Base-by-base conservation (phyloP, 805 yeast genomes). In the Maudiozyma bulderi region DNA sequence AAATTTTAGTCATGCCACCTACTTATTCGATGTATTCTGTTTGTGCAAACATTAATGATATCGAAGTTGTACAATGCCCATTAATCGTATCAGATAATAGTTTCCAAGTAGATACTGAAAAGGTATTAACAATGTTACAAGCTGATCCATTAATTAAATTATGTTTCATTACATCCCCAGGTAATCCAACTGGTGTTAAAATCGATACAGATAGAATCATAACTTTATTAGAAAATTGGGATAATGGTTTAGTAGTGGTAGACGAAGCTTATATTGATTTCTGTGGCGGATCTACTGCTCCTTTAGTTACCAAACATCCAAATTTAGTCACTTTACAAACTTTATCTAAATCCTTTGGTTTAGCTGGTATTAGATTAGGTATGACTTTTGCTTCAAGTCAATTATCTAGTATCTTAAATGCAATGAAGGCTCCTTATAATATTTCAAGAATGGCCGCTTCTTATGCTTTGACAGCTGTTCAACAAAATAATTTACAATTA, bases 201-300 rank as follows among this genome's bases (percentile, higher is more conserved):
- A 64, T 91, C 43, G 71, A 75, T 15, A 71, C 74, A 7, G 64
- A 62, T 0, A 69, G 77, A 40, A 69, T 89, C 39, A 69, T 73
- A 45, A 61, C 71, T 47, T 59, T 86, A 1, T 61, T 83, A 47
- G 53, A 66, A 3, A 69, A 73, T 40, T 68, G 68, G 47, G 82
- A 87, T 82, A 80, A 82, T 56, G 95, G 95, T 5, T 67, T 90
- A 30, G 78, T 93, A 7, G 84, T 91, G 14, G 81, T 87, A 1
- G 99, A 93, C 67, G 99, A 93, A 67, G 99, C 99, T 0, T 93
- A 93, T 64, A 78, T 93, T 47, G 99, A 93, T 64, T 93, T 93
- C 64, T 64, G 87, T 4, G 86, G 85, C 10, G 75, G 84, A 8
- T 86, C 96, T 0, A 64, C 82, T 56, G 75, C 89, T 8, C 84